phyloP scores from a whole-genome alignment of 768 basidiomycete species.

The Russula brevipes region DNA sequence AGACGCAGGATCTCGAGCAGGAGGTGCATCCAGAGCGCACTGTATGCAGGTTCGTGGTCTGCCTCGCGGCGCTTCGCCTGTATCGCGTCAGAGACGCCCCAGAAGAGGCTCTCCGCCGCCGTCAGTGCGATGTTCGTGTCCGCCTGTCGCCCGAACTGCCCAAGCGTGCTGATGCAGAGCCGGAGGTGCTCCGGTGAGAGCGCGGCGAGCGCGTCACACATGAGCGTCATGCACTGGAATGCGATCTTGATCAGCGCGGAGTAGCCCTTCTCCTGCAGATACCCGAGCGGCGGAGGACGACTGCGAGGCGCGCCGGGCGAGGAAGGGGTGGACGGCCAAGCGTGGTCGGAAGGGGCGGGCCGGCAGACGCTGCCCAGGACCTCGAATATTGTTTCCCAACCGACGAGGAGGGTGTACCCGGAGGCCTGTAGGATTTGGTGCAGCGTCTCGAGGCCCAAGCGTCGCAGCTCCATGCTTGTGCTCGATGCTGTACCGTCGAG shows the following conservation, averaged over 20 bases:
- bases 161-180: conserved; percentile 84
- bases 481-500: conserved; percentile 36
- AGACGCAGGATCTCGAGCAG: conserved; percentile 77
- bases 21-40: conserved; percentile 90
- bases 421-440: conserved; percentile 88
- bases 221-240: conserved; percentile 88
- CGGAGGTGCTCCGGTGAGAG: conserved; percentile 78
- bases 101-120: conserved; percentile 86
- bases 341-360: conserved; percentile 38
- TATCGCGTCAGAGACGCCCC: conserved; percentile 95
- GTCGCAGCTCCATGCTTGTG: conserved; percentile 67
- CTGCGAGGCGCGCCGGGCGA: conserved; percentile 25
- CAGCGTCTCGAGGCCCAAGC: conserved; percentile 84
- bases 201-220: conserved; percentile 86
- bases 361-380: conserved; percentile 88
- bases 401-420: conserved; percentile 85
- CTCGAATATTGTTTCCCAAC: conserved; percentile 91
- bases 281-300: conserved; percentile 43
- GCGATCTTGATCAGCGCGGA: conserved; percentile 81
- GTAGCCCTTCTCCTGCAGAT: conserved; percentile 63
- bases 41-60: conserved; percentile 65
- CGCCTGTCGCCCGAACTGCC: conserved; percentile 84
- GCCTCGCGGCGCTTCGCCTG: conserved; percentile 70
- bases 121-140: conserved; percentile 97
- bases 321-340: conserved; percentile 39